phyloP scores from a whole-genome alignment of 2,329 filamentous ascomycete species.

The Cyphellophora europaea region DNA sequence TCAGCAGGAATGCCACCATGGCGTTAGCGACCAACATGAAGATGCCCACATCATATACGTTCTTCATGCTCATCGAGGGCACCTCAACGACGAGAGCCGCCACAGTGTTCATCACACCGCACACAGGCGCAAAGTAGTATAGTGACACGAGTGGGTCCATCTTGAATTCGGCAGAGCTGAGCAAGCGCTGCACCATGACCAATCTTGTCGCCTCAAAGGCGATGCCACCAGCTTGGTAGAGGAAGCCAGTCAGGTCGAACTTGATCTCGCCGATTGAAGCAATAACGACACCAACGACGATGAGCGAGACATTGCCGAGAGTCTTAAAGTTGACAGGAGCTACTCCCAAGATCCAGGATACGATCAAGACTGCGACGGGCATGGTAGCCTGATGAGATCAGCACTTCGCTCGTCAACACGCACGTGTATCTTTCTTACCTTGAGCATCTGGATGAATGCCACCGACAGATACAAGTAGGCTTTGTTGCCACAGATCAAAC shows the following conservation, averaged over 20 bases:
- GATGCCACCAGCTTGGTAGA: conserved; percentile 66
- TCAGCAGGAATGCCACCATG: conserved; percentile 68
- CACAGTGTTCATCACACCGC: conserved; percentile 68
- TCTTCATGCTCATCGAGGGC: conserved; percentile 53
- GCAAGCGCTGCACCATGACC: conserved; percentile 76
- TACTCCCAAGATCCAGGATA: conserved; percentile 80
- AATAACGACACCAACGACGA: conserved; percentile 89
- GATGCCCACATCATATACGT: conserved; percentile 58
- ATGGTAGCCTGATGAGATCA: conserved; percentile 63
- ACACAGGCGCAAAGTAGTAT: conserved; percentile 84
- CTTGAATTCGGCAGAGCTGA: conserved; percentile 69
- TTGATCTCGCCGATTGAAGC: conserved; percentile 93
- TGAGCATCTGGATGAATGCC: conserved; percentile 98
- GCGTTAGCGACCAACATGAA: conserved; percentile 63
- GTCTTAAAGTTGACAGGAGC: conserved; percentile 76
- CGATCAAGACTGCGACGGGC: conserved; percentile 82
- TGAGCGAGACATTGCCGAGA: conserved; percentile 86
- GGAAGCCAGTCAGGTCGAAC: conserved; percentile 53
- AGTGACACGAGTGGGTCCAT: conserved; percentile 84
- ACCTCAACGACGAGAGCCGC: conserved; percentile 63
- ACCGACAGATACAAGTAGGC: conserved; percentile 93
- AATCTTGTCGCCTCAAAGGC: conserved; percentile 72
- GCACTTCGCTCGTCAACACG: background rate
- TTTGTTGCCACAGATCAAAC: conserved; percentile 91
- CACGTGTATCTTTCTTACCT: conserved; percentile 55